Base-by-base conservation (phyloP, 805 yeast genomes). In the Sugiyamaella americana region DNA sequence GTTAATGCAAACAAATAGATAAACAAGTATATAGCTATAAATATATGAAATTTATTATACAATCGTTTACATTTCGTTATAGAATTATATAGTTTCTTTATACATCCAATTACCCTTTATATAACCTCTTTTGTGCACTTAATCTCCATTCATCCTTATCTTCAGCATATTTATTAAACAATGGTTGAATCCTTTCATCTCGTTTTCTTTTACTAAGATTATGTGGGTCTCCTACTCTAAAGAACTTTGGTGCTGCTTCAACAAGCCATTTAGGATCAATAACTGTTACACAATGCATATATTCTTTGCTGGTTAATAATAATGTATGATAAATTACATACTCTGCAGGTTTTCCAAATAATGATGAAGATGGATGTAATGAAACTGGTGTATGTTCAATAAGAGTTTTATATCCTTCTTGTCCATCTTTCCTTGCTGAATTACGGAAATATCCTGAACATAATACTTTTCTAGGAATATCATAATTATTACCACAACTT, bases 1-100 rank as follows among this genome's bases (percentile, higher is more conserved):
- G 77, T 93, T 79, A 91, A 85, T 76, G 85, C 95, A 46, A 84
- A 95, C 83, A 72, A 74, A 67, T 86, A 79, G 16, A n/a, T 24
- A 10, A 11, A n/a, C n/a, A n/a, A n/a, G n/a, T n/a, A n/a, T n/a
- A n/a, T 36, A 36, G 10, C 16, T 10, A n/a, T 36, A n/a, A 10
- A 36, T n/a, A 36, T 10, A 8, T 11, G 18, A 36, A n/a, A 10
- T 10, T n/a, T 10, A 10, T 36, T 10, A 23, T 17, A 19, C 5
- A 13, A 8, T 5, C 19, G 16, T n/a, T 24, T 21, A 16, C 18
- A 17, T 36, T 36, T 24, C 8, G 23, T 24, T 13, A 17, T 16
- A 6, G 34, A 20, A 16, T 23, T 11, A 40, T 40, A 40, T 40
- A 40, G 6, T 26, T 10, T n/a, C 18, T 13, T 10, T 22, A 21